Evolutionary conservation across 192 early-diverging fungal genomes (phyloP).

Genomic region (Coemansia sp.): DNA sequence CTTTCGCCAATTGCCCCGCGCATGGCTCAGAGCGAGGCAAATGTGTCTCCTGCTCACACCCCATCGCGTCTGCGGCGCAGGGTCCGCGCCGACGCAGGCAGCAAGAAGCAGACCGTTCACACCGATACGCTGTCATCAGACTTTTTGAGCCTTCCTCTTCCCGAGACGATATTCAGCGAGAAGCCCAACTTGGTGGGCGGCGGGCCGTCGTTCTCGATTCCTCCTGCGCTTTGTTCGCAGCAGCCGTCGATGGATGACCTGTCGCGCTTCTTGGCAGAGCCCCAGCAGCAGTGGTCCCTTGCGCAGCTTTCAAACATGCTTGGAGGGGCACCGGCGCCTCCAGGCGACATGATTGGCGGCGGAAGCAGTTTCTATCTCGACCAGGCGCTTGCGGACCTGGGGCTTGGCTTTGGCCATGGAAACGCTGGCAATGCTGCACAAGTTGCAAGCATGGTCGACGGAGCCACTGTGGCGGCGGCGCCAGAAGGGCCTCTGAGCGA

Average conservation of each 20-base stretch:
- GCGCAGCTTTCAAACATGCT: slow-evolving; percentile 48
- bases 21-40: slow-evolving; percentile 48
- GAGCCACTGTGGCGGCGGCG: background rate
- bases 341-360: slow-evolving; percentile 17
- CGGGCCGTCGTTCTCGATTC: slow-evolving; percentile 16
- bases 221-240: slow-evolving; percentile 33
- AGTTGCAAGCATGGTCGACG: background rate
- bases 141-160: slow-evolving; percentile 49
- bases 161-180: slow-evolving; percentile 46
- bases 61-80: slow-evolving; percentile 21
- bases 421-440: background rate
- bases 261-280: slow-evolving; percentile 20
- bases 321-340: slow-evolving; percentile 1
- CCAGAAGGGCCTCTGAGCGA: slow-evolving; percentile 24
- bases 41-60: slow-evolving; percentile 24
- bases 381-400: slow-evolving; percentile 41
- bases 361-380: slow-evolving; percentile 31
- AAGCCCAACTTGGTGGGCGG: slow-evolving; percentile 22
- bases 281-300: slow-evolving; percentile 47
- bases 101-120: slow-evolving; percentile 24
- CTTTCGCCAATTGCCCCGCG: slow-evolving; percentile 32
- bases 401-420: slow-evolving; percentile 20
- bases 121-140: slow-evolving; percentile 51
- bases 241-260: slow-evolving; percentile 36
- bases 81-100: slow-evolving; percentile 20